Evolutionary conservation across 2,329 filamentous ascomycete species (phyloP), one percentile per base, ranked within the genome.

Genomic region (Fonsecaea monophora): DNA sequence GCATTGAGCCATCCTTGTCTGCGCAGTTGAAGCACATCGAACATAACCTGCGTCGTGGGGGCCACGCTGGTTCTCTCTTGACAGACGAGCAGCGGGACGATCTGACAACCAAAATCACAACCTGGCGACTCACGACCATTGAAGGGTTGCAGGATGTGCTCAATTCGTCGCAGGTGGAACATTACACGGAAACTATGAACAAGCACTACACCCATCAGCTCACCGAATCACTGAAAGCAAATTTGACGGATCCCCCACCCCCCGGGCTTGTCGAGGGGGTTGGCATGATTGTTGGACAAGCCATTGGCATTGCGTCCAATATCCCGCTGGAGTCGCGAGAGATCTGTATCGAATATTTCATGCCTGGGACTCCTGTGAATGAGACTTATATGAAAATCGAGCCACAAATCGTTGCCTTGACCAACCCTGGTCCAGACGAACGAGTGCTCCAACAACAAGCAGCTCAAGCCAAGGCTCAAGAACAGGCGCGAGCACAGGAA

Each of bases 111-210:
- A 96, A 96, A 79, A 88, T 98, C 53, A 89, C 96, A 67, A 92
- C 90, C 75, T 99, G 95, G 95, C 89, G 95, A 67, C 88, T 98
- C 80, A 89, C 94, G 3, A 99, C 95, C 2, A 83, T 98, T 15
- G 95, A 99, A 75, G 95, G 94, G n/a, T 83, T 99, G 18, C 86
- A 89, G 70, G 88, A 90, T 60, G 78, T 86, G 40, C 84, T 98
- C 18, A 84, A 86, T 64, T 87, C 89, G 3, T 82, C 87, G 0
- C 84, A 89, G 62, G 89, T 88, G 53, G 83, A 84, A 12, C 86
- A 90, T 10, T 86, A 93, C 78, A 88, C 89, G 35, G 79, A 85
- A 7, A 83, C 87, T 61, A 87, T 97, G 65, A 92, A 90, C 34
- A 87, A 88, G 62, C 86, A 87, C 73, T 85, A 92, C 13, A 90